These are phyloP conservation scores for Myxozyma melibiosi DNA, from an alignment of 805 yeast genomes.

Conservation along the genomic window DNA sequence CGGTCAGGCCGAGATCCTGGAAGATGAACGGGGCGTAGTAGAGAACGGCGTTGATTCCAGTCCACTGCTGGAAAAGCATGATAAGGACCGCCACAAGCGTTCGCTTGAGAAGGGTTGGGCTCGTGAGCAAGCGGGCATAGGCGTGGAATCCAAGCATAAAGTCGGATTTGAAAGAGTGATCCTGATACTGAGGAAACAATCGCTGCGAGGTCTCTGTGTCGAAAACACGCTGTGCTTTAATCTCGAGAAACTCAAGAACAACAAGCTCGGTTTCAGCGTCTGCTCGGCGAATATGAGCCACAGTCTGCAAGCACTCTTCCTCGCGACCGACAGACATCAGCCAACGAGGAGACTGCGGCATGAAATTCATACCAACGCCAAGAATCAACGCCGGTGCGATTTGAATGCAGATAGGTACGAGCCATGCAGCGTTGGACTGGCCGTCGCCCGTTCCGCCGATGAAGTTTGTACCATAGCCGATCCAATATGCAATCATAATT, in stretches of 20 bases:
- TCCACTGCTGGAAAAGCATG: conserved; percentile 39
- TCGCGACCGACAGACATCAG: conserved; percentile 58
- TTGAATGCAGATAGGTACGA: conserved; percentile 75
- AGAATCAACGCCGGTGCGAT: conserved; percentile 65
- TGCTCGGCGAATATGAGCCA: conserved; percentile 51
- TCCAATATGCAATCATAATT: conserved; percentile 59
- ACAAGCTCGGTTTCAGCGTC: conserved; percentile 51
- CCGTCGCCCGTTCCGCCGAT: conserved; percentile 31
- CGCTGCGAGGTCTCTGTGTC: background rate
- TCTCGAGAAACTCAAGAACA: conserved; percentile 51
- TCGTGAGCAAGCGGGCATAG: background rate
- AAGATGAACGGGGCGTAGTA: conserved; percentile 51
- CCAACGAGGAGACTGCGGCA: conserved; percentile 77
- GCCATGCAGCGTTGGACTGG: conserved; percentile 80
- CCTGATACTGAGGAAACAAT: background rate
- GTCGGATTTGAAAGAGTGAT: background rate
- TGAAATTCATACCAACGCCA: conserved; percentile 45
- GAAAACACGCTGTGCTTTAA: conserved; percentile 43
- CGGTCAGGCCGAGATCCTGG: conserved; percentile 45
- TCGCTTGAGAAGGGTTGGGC: background rate
- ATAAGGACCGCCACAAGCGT: background rate
- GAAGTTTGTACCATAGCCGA: conserved; percentile 12
- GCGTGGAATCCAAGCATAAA: background rate
- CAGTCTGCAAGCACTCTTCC: conserved; percentile 60
- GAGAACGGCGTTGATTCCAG: conserved; percentile 35